Evolutionary conservation across 345 rosid species (phyloP).

Genomic region (Pistacia atlantica): DNA sequence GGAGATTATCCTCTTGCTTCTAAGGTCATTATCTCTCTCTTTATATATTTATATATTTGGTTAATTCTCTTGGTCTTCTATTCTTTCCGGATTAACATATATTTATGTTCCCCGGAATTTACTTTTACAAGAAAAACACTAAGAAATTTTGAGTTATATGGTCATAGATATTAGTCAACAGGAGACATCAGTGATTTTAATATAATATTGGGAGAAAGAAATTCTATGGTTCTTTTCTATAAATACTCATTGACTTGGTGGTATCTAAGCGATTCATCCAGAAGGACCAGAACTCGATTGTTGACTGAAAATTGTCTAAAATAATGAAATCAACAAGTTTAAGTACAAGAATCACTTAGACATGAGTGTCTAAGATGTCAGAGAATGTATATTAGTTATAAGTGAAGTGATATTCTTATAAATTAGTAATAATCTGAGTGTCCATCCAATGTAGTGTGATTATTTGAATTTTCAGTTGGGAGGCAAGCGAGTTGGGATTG

Average conservation of each 20-base stretch:
- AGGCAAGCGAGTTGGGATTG: conserved; percentile 52
- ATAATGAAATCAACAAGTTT: no score
- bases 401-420: neutral
- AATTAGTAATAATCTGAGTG: neutral
- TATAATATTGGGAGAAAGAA: no score
- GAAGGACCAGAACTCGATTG: no score
- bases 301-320: neutral
- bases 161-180: no score
- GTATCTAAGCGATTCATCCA: no score
- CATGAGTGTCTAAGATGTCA: neutral
- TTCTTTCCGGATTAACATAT: neutral
- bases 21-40: conserved; percentile 38
- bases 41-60: neutral
- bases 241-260: no score
- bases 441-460: neutral
- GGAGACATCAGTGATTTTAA: no score
- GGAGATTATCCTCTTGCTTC: conserved; percentile 46
- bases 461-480: conserved; percentile 32
- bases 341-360: no score
- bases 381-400: neutral
- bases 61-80: neutral
- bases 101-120: neutral
- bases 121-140: neutral
- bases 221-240: no score
- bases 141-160: no score